These are phyloP conservation scores for Fraxinus xanthoxyloides DNA, from an alignment of 305 asterid genomes.

Conservation along the genomic window DNA sequence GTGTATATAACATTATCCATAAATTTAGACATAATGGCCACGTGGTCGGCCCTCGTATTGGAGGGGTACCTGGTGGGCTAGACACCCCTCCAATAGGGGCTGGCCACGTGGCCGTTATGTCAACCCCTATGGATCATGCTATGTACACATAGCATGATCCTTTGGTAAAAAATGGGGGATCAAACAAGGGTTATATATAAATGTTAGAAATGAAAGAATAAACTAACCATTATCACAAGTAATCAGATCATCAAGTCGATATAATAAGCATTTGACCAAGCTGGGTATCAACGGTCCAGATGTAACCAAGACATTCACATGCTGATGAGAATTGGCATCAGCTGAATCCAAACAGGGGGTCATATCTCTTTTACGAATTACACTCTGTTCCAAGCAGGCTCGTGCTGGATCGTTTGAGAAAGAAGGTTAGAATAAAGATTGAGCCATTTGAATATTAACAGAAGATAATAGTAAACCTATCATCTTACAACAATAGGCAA, in stretches of 20 bases:
- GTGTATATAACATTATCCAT: too few species aligned
- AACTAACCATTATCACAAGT: constrained; percentile 72
- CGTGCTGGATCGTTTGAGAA: constrained; percentile 47
- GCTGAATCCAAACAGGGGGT: constrained; percentile 29
- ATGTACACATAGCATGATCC: too few species aligned
- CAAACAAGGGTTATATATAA: neutral
- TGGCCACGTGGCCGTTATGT: too few species aligned
- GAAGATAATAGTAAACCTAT: neutral
- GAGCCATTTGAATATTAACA: neutral
- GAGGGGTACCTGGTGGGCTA: too few species aligned
- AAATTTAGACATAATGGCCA: too few species aligned
- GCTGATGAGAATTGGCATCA: constrained; percentile 40
- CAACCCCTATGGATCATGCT: too few species aligned
- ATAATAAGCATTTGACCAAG: constrained; percentile 86
- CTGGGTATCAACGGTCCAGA: constrained; percentile 92
- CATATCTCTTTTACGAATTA: constrained; percentile 40
- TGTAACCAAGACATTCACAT: constrained; percentile 82
- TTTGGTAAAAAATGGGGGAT: neutral
- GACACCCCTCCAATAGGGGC: too few species aligned
- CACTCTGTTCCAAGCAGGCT: constrained; percentile 82
- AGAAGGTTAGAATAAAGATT: neutral
- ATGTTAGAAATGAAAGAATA: neutral
- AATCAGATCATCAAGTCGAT: constrained; percentile 57
- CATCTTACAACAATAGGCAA: neutral
- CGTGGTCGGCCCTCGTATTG: too few species aligned